These are phyloP conservation scores for Leptographium galeiforme DNA, from an alignment of 2,329 filamentous ascomycete species.

Conservation along the genomic window DNA sequence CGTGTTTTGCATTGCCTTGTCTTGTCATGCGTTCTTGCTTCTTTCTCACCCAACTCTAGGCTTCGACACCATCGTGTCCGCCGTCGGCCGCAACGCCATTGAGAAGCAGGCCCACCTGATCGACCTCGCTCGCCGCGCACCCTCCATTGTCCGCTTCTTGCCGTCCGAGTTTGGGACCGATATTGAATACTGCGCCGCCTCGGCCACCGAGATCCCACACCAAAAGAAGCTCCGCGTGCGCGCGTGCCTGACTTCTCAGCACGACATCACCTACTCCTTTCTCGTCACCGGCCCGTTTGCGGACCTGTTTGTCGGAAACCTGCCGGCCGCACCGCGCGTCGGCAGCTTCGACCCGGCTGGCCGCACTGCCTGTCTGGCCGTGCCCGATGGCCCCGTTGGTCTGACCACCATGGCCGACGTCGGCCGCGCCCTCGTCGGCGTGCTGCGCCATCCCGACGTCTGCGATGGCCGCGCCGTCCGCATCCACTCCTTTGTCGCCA, in stretches of 20 bases:
- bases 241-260: slow-evolving; percentile 3
- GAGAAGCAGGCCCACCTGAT: slow-evolving; percentile 9
- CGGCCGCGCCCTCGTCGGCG: slow-evolving; percentile 2
- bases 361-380: not conserved
- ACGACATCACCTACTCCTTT: slow-evolving; percentile 1
- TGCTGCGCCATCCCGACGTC: slow-evolving; percentile 2
- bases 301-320: slow-evolving; percentile 6
- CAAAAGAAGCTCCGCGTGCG: slow-evolving; percentile 10
- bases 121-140: slow-evolving; percentile 28
- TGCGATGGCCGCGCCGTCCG: slow-evolving; percentile 6
- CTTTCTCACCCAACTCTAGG: not conserved
- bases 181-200: slow-evolving; percentile 5
- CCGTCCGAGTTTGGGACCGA: slow-evolving; percentile 10
- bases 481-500: slow-evolving; percentile 5
- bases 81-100: slow-evolving; percentile 7
- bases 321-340: slow-evolving; percentile 3
- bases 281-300: slow-evolving; percentile 8
- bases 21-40: too few relatives aligned
- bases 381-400: slow-evolving; percentile 1
- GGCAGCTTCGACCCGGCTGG: slow-evolving; percentile 5
- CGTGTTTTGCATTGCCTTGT: too few relatives aligned
- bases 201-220: slow-evolving; percentile 7
- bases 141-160: slow-evolving; percentile 36
- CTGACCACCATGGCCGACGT: slow-evolving; percentile 9
- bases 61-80: slow-evolving; percentile 9